Base-by-base conservation (phyloP, 2,329 filamentous ascomycete genomes). In the Botrytis paeoniae region DNA sequence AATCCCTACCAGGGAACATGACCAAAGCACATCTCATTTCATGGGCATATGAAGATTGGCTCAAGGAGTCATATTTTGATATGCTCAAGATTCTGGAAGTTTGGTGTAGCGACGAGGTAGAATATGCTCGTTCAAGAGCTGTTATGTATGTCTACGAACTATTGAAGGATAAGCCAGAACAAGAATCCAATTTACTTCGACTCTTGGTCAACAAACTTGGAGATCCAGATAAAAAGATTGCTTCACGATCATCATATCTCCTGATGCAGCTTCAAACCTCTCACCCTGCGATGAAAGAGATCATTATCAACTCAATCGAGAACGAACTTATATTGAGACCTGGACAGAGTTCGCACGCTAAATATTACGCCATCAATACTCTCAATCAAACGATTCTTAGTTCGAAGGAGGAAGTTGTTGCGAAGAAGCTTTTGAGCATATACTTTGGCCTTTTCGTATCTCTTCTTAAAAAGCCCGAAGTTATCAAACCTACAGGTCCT, bases 361-460 rank as follows among this genome's bases (percentile, higher is more conserved):
- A 93, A 81, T 99, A 99, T 83, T 98, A 97, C 82, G 95, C 94
- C 48, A 91, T 97, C 81, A 98, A 98, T 81, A 98, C 96, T 0
- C 86, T 99, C 68, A 99, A 99, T 81, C 97, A 99, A 83, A 98
- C 95, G 0, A 95, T 98, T 68, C 83, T 99, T 68, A 97, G 93
- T 81, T 88, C 84, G 71, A 96, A 92, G 78, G 95, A 98, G 80
- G 91, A 94, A 57, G 86, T 89, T 29, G 88, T 97, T 29, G 95
- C 95, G 12, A 91, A 92, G 79, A 89, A 92, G 70, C 86, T 99
- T 22, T 85, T 99, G 57, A 90, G 93, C 70, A 95, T 98, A 62
- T 99, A 98, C 84, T 99, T 99, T 81, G 90, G 91, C 48, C 85
- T 97, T 57, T 99, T 99, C 80, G 88, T 97, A 22, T 86, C 90